Evolutionary conservation across 371 early-diverging fungal species (phyloP).

Genomic region (Rhizomucor miehei): DNA sequence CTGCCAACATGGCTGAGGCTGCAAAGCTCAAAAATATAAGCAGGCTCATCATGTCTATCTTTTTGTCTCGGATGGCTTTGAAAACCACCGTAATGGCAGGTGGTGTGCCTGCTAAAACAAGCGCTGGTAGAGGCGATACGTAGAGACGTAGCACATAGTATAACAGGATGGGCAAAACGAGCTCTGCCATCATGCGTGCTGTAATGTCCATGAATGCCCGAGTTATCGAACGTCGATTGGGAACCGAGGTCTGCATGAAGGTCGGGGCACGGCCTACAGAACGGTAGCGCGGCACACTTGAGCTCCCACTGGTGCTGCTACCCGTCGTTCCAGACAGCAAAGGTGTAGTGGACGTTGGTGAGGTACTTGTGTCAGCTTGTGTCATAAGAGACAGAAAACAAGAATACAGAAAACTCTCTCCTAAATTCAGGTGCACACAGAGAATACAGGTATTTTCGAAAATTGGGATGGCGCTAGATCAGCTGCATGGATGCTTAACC

Average conservation of each 20-base stretch:
- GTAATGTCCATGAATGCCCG: slow-evolving; percentile 33
- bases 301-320: background rate
- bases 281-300: slow-evolving; percentile 11
- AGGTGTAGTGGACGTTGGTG: slow-evolving; percentile 10
- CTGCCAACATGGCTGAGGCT: slow-evolving; percentile 42
- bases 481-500: too few relatives aligned
- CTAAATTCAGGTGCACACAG: background rate
- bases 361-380: slow-evolving; percentile 1
- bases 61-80: slow-evolving; percentile 29
- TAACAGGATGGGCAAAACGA: slow-evolving; percentile 37
- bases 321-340: slow-evolving; percentile 2
- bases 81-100: slow-evolving; percentile 32
- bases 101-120: slow-evolving; percentile 43
- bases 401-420: too few relatives aligned
- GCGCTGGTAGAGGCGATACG: slow-evolving; percentile 34
- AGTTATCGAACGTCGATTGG: slow-evolving; percentile 35
- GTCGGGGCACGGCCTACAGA: slow-evolving; percentile 32
- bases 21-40: slow-evolving; percentile 46
- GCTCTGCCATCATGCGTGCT: slow-evolving; percentile 34
- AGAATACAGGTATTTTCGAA: too few relatives aligned
- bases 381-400: slow-evolving; percentile 7
- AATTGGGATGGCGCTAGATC: too few relatives aligned
- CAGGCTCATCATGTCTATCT: slow-evolving; percentile 45
- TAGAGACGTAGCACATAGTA: slow-evolving; percentile 40
- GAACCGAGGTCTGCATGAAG: slow-evolving; percentile 37